Conservation (phyloP, 2,329 filamentous ascomycete species). For the Diaporthe humulicola region DNA sequence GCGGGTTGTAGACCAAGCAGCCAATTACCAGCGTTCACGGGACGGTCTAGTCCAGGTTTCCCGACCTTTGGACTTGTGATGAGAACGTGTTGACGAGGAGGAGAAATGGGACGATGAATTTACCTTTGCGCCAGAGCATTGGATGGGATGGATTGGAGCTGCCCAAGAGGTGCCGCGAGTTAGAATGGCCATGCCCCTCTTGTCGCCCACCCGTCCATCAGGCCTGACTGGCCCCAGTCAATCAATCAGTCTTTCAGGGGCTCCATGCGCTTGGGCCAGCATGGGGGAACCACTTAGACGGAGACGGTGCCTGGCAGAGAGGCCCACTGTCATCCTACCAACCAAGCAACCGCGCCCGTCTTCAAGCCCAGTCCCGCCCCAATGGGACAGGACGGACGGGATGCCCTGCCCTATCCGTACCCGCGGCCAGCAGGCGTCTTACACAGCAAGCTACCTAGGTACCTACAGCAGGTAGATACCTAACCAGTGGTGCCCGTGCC, state of each 20-base stretch:
- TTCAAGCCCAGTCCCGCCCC: slow-evolving; percentile 10
- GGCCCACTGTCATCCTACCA: slow-evolving; percentile 18
- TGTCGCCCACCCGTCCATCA: neutral
- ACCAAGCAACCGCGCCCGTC: neutral
- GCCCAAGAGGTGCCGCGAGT: slow-evolving; percentile 8
- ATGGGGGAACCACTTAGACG: slow-evolving; percentile 27
- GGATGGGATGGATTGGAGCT: neutral
- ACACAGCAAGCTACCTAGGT: neutral
- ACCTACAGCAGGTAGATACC: too few species aligned
- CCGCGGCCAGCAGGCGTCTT: neutral
- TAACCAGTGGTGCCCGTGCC: neutral
- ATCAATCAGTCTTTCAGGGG: slow-evolving; percentile 26
- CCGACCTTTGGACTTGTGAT: slow-evolving; percentile 29
- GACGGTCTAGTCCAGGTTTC: slow-evolving; percentile 33
- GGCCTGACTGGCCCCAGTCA: slow-evolving; percentile 7
- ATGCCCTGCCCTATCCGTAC: neutral
- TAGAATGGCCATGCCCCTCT: neutral
- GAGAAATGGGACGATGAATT: slow-evolving; percentile 18
- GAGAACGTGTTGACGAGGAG: slow-evolving; percentile 4
- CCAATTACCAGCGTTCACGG: slow-evolving; percentile 16
- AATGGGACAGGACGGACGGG: slow-evolving; percentile 6
- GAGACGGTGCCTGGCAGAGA: slow-evolving; percentile 14
- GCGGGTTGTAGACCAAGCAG: slow-evolving; percentile 20
- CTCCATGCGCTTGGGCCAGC: slow-evolving; percentile 15
- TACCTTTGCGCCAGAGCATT: slow-evolving; percentile 24